Conservation (phyloP, 2,329 filamentous ascomycete genomes). For the Trichophaea hybrida region DNA sequence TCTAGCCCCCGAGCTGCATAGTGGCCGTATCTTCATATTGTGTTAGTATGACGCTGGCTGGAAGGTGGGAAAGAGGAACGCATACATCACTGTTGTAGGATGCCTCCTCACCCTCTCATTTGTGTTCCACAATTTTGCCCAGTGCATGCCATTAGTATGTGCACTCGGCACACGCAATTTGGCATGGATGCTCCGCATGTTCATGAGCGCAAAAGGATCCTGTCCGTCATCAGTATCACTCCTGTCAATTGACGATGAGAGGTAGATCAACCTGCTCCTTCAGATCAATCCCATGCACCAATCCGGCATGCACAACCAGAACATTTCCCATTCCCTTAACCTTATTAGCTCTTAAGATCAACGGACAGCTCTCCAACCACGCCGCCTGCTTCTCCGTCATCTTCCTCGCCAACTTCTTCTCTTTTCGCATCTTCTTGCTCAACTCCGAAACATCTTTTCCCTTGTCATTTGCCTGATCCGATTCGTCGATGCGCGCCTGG, state of each 20-base stretch:
- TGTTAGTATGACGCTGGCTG: not conserved
- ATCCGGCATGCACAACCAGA: constrained; percentile 69
- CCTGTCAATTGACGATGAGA: not conserved
- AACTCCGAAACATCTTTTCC: constrained; percentile 6
- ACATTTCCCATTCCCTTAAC: constrained; percentile 48
- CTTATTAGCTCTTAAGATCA: constrained; percentile 61
- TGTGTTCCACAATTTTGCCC: constrained; percentile 42
- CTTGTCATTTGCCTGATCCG: constrained; percentile 23
- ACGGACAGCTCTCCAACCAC: constrained; percentile 57
- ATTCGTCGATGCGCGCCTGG: constrained; percentile 19
- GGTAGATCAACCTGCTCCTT: constrained; percentile 39
- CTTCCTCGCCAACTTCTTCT: constrained; percentile 43
- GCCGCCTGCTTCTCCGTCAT: constrained; percentile 45
- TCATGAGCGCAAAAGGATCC: constrained; percentile 71
- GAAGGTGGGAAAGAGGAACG: not conserved
- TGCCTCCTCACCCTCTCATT: constrained; percentile 3
- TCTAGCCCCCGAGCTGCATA: constrained; percentile 60
- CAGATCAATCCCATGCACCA: constrained; percentile 60
- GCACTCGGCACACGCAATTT: constrained; percentile 44
- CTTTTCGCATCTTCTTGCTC: constrained; percentile 28
- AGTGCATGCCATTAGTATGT: constrained; percentile 43
- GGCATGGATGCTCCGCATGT: constrained; percentile 62
- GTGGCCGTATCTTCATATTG: constrained; percentile 53
- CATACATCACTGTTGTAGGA: constrained; percentile 18
- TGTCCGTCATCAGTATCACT: constrained; percentile 1